Evolutionary conservation across 345 rosid species (phyloP).

Genomic region (Camelina neglecta): DNA sequence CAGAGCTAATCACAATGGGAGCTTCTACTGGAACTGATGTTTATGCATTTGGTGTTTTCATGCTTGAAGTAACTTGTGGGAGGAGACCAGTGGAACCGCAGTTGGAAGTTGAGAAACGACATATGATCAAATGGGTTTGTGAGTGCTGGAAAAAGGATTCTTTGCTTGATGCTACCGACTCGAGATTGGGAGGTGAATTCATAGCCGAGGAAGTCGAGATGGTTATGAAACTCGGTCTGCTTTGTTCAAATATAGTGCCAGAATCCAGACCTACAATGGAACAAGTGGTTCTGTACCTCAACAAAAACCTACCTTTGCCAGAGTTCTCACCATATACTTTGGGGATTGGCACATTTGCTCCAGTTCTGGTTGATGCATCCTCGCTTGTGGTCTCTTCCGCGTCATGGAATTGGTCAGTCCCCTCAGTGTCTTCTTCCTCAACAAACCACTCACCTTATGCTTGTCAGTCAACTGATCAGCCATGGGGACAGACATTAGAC

Average conservation of each 20-base stretch:
- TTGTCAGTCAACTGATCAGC: constrained; percentile 30
- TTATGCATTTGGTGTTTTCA: constrained; percentile 56
- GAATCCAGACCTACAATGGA: constrained; percentile 53
- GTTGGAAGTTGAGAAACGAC: constrained; percentile 34
- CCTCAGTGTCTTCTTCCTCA: constrained; percentile 32
- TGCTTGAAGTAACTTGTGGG: constrained; percentile 60
- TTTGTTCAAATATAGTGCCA: constrained; percentile 49
- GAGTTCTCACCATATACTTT: constrained; percentile 42
- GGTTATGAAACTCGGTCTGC: constrained; percentile 58
- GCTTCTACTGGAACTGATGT: constrained; percentile 55
- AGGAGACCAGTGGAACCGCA: constrained; percentile 76
- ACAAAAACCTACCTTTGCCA: constrained; percentile 42
- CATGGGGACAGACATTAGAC: constrained; percentile 43
- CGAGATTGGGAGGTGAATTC: constrained; percentile 41
- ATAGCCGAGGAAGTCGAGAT: constrained; percentile 50
- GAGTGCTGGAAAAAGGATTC: constrained; percentile 49
- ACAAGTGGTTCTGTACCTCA: constrained; percentile 49
- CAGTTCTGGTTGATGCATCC: constrained; percentile 41
- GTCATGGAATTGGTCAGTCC: constrained; percentile 41
- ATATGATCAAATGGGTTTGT: constrained; percentile 50
- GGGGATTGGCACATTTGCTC: constrained; percentile 45
- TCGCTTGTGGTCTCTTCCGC: constrained; percentile 38
- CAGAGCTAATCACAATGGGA: constrained; percentile 54
- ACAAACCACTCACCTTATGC: constrained; percentile 32
- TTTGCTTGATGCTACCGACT: constrained; percentile 49